Evolutionary conservation across 257 asterid genomes (phyloP).

Genomic region (Henckelia pumila): DNA sequence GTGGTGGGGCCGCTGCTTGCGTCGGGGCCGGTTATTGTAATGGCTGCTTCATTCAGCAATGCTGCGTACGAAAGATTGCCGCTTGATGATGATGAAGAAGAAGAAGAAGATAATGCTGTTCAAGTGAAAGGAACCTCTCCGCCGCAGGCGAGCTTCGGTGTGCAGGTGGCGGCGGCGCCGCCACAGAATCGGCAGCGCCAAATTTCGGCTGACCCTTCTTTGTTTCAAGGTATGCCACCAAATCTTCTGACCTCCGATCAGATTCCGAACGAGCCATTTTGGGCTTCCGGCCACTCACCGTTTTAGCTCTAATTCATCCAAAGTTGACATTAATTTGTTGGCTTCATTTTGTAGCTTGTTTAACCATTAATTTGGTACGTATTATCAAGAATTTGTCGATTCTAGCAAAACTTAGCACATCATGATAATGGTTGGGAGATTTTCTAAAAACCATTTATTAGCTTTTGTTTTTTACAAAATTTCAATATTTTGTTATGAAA

Average conservation of each 20-base stretch:
- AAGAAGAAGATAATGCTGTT: slow-evolving; percentile 51
- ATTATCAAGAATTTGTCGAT: too few relatives aligned
- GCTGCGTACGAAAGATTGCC: slow-evolving; percentile 92
- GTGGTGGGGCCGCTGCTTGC: slow-evolving; percentile 83
- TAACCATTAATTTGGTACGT: slow-evolving; percentile 5
- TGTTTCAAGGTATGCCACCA: slow-evolving; percentile 65
- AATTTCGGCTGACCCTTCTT: slow-evolving; percentile 39
- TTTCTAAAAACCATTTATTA: too few relatives aligned
- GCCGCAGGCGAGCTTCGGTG: slow-evolving; percentile 17
- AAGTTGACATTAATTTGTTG: slow-evolving; percentile 19
- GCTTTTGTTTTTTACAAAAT: too few relatives aligned
- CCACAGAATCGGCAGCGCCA: slow-evolving; percentile 25
- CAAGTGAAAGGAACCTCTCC: slow-evolving; percentile 38
- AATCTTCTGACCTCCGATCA: slow-evolving; percentile 46
- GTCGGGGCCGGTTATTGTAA: slow-evolving; percentile 73
- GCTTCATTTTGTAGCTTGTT: neutral
- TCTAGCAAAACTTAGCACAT: too few relatives aligned
- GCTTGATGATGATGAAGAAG: slow-evolving; percentile 61
- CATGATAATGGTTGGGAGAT: too few relatives aligned
- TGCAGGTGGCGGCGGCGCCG: slow-evolving; percentile 13
- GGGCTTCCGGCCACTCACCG: slow-evolving; percentile 60
- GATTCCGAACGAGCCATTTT: slow-evolving; percentile 58
- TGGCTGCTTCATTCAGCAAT: slow-evolving; percentile 92
- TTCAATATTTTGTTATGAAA: too few relatives aligned
- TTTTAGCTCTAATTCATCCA: slow-evolving; percentile 31